These are phyloP conservation scores for Cercophora sp. DNA, from an alignment of 495 filamentous ascomycete species.

Conservation along the genomic window DNA sequence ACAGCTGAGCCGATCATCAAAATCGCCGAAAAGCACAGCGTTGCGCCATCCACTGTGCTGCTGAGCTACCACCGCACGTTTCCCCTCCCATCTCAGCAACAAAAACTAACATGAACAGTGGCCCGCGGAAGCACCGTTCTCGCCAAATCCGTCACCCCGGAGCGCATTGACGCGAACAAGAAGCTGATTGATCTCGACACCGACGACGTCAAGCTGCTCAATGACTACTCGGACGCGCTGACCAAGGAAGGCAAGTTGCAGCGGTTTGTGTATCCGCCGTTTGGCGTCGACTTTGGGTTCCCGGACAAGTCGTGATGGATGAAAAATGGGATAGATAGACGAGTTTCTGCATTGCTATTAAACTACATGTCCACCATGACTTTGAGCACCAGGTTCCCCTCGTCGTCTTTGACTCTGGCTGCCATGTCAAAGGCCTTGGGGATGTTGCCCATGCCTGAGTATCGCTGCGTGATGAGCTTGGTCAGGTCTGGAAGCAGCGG, in stretches of 20 bases:
- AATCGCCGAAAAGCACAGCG: conserved; percentile 65
- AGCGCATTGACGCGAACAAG: conserved; percentile 68
- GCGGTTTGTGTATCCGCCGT: conserved; percentile 75
- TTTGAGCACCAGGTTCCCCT: conserved; percentile 51
- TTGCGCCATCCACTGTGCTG: conserved; percentile 59
- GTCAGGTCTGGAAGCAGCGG: conserved; percentile 51
- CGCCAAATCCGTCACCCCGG: conserved; percentile 72
- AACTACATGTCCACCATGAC: conserved; percentile 49
- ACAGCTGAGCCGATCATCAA: conserved; percentile 63
- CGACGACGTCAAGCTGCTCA: conserved; percentile 61
- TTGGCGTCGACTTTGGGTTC: conserved; percentile 74
- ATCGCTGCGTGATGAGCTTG: conserved; percentile 71
- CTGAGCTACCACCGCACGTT: conserved; percentile 70
- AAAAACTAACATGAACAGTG: conserved; percentile 45
- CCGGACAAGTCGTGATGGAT: conserved; percentile 62
- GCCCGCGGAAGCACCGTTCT: conserved; percentile 69
- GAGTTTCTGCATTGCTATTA: too few relatives aligned
- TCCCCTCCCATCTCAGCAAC: too few relatives aligned
- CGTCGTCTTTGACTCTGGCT: conserved; percentile 48
- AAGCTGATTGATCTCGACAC: conserved; percentile 64
- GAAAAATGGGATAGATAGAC: too few relatives aligned
- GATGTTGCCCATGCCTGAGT: conserved; percentile 41
- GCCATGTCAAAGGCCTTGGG: conserved; percentile 50
- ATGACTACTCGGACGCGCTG: conserved; percentile 56
- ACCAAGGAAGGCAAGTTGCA: conserved; percentile 56